Base-by-base conservation (phyloP, 164 flowering plant genomes). In the Chimonanthus praecox region DNA sequence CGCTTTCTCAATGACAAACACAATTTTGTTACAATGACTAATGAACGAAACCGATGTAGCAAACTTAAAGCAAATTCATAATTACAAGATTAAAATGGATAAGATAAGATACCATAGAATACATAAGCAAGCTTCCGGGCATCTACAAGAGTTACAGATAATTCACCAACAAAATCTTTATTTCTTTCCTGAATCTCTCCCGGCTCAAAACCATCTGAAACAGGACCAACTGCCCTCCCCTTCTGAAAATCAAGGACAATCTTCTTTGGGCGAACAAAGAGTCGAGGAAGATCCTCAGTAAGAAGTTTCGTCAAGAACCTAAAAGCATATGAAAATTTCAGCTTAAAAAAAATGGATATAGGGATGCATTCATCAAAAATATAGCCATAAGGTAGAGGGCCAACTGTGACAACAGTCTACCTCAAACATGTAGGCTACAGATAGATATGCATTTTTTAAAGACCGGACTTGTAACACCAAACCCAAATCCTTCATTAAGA, bases 301-400 rank as follows among this genome's bases (percentile, higher is more conserved):
- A 95, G 92, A 75, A 95, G 96, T 82, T 93, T 95, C 44, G 82
- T 93, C 90, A 95, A 86, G 81, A 95, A 93, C 98, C 99, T 94
- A 73, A 44, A 15, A 62, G 46, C 43, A 73, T 60, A 60, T 49
- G 51, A 62, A n/a, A 62, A 68, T 62, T 47, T 47, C 46, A 69
- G 7, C 3, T 48, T 48, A 47, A 49, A 11, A 4, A 33, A 33
- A 54, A 54, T 54, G 60, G n/a, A 54, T 54, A 54, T 3, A 54
- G 13, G 10, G 60, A 13, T 10, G 33, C 1, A 33, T 33, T 1
- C 33, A 33, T 33, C 33, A 33, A 33, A 33, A 33, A 33, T 33
- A 33, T 33, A 33, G 33, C 33, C 33, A 33, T 33, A 33, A 33
- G 33, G 33, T 33, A 33, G 33, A 33, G 33, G 33, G 33, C 33